Evolutionary conservation across 495 filamentous ascomycete genomes (phyloP).

Genomic region (Cladorrhinum samala): DNA sequence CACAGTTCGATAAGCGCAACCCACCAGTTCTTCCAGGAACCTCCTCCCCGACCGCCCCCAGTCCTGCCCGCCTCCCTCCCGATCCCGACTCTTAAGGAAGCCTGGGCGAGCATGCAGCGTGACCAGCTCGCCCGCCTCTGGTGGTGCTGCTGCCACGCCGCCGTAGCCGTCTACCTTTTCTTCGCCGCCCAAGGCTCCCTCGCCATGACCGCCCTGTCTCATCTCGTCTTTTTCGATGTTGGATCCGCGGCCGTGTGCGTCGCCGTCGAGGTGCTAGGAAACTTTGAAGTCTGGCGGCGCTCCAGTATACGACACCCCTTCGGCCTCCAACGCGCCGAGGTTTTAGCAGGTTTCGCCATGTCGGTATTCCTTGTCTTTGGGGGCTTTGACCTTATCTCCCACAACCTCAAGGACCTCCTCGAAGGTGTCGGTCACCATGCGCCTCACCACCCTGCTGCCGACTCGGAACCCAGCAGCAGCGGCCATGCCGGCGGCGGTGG

Average conservation of each 20-base stretch:
- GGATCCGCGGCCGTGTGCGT: conserved; percentile 90
- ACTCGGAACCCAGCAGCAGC: conserved; percentile 37
- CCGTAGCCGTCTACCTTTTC: conserved; percentile 74
- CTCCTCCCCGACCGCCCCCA: conserved; percentile 79
- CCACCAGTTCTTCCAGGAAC: conserved; percentile 94
- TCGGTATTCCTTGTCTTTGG: conserved; percentile 92
- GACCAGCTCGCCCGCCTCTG: conserved; percentile 75
- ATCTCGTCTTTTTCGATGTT: conserved; percentile 91
- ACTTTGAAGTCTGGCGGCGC: conserved; percentile 96
- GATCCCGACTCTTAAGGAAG: conserved; percentile 85
- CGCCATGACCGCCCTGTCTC: conserved; percentile 86
- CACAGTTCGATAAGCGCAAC: conserved; percentile 82
- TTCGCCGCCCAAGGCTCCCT: conserved; percentile 82
- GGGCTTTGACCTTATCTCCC: conserved; percentile 89
- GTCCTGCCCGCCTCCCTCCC: conserved; percentile 89
- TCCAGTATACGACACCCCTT: conserved; percentile 92
- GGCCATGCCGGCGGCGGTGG: neutral
- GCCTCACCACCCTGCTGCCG: conserved; percentile 64
- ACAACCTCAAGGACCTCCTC: conserved; percentile 84
- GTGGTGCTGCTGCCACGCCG: conserved; percentile 87
- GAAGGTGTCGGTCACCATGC: conserved; percentile 47
- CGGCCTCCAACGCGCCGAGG: conserved; percentile 82
- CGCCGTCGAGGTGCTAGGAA: conserved; percentile 81
- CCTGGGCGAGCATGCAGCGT: conserved; percentile 73
- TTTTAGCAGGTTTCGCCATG: conserved; percentile 95